Conservation (phyloP, 1,139 yeast species). For the Pichia sp. region DNA sequence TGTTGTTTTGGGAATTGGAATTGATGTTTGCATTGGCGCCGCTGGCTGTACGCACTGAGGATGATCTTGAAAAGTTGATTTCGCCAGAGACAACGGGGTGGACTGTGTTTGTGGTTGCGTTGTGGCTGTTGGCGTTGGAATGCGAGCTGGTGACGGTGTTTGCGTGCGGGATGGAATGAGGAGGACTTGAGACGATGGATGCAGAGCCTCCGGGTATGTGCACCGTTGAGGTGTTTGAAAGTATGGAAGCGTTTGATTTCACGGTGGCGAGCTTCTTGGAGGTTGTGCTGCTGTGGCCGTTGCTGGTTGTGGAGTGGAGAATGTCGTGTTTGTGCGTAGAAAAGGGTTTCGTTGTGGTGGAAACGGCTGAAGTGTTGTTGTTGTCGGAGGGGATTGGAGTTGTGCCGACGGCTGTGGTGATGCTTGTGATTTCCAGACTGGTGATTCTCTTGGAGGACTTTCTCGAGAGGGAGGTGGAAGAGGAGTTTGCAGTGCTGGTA, state of each 20-base stretch:
- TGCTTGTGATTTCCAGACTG: neutral
- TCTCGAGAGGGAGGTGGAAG: neutral
- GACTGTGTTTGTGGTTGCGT: neutral
- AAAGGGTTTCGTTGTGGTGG: neutral
- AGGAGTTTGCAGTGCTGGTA: neutral
- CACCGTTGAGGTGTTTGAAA: conserved; percentile 1
- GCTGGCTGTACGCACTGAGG: conserved; percentile 6
- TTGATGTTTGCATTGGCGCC: neutral
- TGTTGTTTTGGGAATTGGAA: neutral
- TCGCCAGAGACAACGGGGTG: neutral
- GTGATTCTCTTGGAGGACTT: neutral
- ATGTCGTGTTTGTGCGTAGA: conserved; percentile 1
- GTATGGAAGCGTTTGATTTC: neutral
- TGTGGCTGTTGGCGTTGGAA: neutral
- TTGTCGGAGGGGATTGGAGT: no score
- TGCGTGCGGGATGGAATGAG: neutral
- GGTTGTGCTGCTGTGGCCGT: neutral
- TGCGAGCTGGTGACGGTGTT: neutral
- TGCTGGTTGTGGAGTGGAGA: no score
- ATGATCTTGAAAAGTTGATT: neutral
- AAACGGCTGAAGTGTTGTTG: neutral
- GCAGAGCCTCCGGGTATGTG: conserved; percentile 1
- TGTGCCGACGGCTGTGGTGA: neutral
- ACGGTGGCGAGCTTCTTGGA: neutral
- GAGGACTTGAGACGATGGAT: neutral